Base-by-base conservation (phyloP, 208 protist species). In the Tritrichomonas musculus region DNA sequence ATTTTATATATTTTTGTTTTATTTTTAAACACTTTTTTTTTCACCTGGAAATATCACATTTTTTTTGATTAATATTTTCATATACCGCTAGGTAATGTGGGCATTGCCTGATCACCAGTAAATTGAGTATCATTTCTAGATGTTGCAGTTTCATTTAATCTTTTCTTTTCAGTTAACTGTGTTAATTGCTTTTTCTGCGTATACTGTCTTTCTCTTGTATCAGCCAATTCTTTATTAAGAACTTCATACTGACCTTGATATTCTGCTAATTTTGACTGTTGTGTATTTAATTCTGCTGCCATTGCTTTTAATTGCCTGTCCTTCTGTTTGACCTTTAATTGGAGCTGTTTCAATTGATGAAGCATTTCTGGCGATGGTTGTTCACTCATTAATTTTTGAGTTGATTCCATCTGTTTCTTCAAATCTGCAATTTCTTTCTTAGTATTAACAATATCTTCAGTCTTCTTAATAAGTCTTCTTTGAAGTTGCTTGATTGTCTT, bases 401-500 rank as follows among this genome's bases (percentile, higher is more conserved):
- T 95, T 92, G 97, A 94, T 49, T 95, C 94, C 94, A 98, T 98
- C 92, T 97, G 95, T 73, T 96, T 96, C 84, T 98, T 97, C 93
- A 97, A 97, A 33, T 96, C 95, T 93, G 97, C 96, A 30, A 99
- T 96, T 50, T 96, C 64, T 92, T 97, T 69, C 93, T 96, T 96
- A 94, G 97, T 98, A 72, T 96, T 96, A 25, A 96, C 95, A 55
- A 97, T 96, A 57, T 95, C 92, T 94, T 99, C 97, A 0, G 97
- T 97, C 94, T 99, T 99, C 22, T 94, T 94, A n/a, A 99, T 97
- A 33, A 99, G 95, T 47, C 98, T 96, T 77, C 96, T 97, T 95
- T 99, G 98, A 33, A 99, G 94, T n/a, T 97, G 97, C 73, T 99
- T 98, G 13, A 99, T 98, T 95, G 99, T 99, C 93, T 98, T 97